Evolutionary conservation across 1,284 basidiomycete genomes (phyloP).

Genomic region (Athelia sp.): DNA sequence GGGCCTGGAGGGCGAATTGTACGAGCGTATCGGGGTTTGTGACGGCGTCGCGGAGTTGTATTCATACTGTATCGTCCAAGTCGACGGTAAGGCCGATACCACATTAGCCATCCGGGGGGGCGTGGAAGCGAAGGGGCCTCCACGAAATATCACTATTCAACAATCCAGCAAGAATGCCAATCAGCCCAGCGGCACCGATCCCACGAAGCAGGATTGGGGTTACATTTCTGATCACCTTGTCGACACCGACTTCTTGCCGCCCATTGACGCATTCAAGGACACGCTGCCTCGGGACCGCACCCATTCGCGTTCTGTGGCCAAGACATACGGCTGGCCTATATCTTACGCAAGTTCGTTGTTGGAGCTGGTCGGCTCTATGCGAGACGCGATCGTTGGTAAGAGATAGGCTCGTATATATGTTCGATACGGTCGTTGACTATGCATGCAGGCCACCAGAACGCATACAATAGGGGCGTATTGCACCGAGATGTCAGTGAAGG

Average conservation of each 20-base stretch:
- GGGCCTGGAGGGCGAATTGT: conserved; percentile 7
- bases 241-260: neutral
- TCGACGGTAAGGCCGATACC: conserved; percentile 2
- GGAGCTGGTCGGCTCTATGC: neutral
- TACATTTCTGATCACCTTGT: neutral
- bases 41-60: conserved; percentile 4
- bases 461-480: neutral
- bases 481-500: neutral
- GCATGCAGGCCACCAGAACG: neutral
- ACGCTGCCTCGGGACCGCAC: neutral
- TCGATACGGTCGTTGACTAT: too few species aligned
- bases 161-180: neutral
- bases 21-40: neutral
- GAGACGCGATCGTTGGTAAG: neutral
- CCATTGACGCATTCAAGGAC: neutral
- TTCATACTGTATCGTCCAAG: conserved; percentile 1
- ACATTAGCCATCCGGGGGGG: neutral
- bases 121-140: neutral
- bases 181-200: neutral
- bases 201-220: too few species aligned
- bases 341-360: neutral
- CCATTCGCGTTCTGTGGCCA: neutral
- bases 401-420: neutral
- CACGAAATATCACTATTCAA: neutral
- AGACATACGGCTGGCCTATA: neutral